Base-by-base conservation (phyloP, 1,284 basidiomycete species). In the Leccinum fallax region DNA sequence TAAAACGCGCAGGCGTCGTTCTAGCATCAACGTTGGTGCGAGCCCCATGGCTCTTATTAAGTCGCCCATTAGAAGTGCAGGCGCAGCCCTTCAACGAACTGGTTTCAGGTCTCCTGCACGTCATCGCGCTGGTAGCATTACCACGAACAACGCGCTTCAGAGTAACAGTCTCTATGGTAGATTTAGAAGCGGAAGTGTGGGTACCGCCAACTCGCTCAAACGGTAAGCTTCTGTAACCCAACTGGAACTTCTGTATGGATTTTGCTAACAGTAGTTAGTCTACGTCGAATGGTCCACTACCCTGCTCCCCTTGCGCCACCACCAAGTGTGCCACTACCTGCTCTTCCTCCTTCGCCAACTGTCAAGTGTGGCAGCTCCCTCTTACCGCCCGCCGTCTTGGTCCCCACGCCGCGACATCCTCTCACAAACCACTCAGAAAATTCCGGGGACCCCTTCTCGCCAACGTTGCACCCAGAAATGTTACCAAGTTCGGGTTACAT, bases 31-130 rank as follows among this genome's bases (percentile, higher is more conserved):
- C 4, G 61, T 82, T 38, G 77, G 69, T 5, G 72, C 76, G 5
- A 81, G 77, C 10, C 81, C 83, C 3, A 80, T 84, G 70, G 78
- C 76, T 49, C 69, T 75, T 24, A 83, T 87, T 64, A 83, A 83
- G 57, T 85, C 84, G 0, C 82, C 85, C 3, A 65, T 74, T 7
- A 77, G 82, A 34, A 80, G 74, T 10, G 83, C 80, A 2, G 76
- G 77, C 32, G 75, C 76, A 32, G 84, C 85, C 2, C 67, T 83
- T 26, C 81, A 81, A 55, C 71, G 83, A 24, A 79, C 80, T 30
- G 75, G 75, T 26, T 64, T 76, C 62, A 73, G 74, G 62, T 72
- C 71, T 28, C 71, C 74, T 7, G 69, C 76, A 7, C 74, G 82
- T 28, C 71, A 76, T n/a, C 74, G 83, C 34, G 81, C 80, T 53